These are phyloP conservation scores for Candida methanosorbosa DNA, from an alignment of 805 yeast genomes.

Conservation along the genomic window DNA sequence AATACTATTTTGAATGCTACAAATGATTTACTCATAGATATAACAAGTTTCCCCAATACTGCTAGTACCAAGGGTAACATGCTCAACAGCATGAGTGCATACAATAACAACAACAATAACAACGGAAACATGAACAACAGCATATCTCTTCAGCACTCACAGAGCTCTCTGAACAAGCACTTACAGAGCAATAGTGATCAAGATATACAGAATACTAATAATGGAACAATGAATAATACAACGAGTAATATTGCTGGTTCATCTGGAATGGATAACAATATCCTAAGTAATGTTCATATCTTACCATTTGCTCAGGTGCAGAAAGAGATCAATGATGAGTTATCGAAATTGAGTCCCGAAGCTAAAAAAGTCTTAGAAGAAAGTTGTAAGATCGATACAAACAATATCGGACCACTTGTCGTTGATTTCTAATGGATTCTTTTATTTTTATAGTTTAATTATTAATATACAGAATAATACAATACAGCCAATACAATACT, in stretches of 20 bases:
- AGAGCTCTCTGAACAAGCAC: background rate
- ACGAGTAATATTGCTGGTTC: too few relatives aligned
- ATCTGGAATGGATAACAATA: background rate
- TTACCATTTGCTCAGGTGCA: too few relatives aligned
- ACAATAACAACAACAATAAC: constrained; percentile 12
- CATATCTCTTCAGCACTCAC: background rate
- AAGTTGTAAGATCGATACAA: constrained; percentile 3
- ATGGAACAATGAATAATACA: too few relatives aligned
- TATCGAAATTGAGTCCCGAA: background rate
- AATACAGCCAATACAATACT: too few relatives aligned
- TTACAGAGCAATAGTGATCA: too few relatives aligned
- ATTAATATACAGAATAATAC: constrained; percentile 1
- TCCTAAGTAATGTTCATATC: too few relatives aligned
- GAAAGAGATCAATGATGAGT: background rate
- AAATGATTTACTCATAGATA: constrained; percentile 24
- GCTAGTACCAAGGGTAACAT: background rate
- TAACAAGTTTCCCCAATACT: background rate
- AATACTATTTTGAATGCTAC: constrained; percentile 23
- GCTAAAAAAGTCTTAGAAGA: constrained; percentile 1
- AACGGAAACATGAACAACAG: background rate
- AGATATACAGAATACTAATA: background rate
- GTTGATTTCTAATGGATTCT: constrained; percentile 2
- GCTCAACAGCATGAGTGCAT: too few relatives aligned
- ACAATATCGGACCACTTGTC: constrained; percentile 5
- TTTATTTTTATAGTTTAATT: background rate